Evolutionary conservation across 2,329 filamentous ascomycete species (phyloP).

Genomic region (Tolypocladium ovalisporum): DNA sequence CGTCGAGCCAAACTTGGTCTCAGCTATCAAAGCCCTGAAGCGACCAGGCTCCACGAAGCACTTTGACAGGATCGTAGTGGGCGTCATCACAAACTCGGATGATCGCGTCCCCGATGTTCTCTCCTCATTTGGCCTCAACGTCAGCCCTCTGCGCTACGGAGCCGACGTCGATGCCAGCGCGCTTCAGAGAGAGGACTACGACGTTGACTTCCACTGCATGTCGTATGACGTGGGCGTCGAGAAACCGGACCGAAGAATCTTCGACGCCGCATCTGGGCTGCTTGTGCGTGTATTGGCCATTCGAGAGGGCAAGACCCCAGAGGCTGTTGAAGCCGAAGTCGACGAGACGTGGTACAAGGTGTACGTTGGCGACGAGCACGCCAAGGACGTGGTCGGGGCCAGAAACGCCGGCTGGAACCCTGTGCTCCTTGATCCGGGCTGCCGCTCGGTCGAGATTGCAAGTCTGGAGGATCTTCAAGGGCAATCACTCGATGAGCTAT

Average conservation of each 20-base stretch:
- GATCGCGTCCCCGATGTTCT: neutral
- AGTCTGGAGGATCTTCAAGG: neutral
- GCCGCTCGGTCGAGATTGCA: neutral
- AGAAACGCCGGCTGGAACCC: neutral
- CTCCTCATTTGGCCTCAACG: neutral
- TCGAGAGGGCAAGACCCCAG: neutral
- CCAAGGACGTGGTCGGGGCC: neutral
- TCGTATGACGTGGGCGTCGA: neutral
- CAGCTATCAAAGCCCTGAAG: neutral
- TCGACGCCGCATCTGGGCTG: neutral
- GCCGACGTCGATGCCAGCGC: neutral
- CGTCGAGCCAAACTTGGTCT: neutral
- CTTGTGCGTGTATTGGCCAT: neutral
- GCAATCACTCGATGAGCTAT: neutral
- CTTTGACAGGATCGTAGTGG: neutral
- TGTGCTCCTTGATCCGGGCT: neutral
- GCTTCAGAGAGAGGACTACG: neutral
- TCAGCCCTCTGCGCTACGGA: neutral
- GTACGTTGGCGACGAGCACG: neutral
- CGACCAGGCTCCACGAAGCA: neutral
- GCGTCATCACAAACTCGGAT: neutral
- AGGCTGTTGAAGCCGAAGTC: neutral
- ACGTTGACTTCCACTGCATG: neutral
- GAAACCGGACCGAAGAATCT: neutral
- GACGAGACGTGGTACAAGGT: neutral